Evolutionary conservation across 2,329 filamentous ascomycete species (phyloP).

Genomic region (Penicillium psychrosexuale): DNA sequence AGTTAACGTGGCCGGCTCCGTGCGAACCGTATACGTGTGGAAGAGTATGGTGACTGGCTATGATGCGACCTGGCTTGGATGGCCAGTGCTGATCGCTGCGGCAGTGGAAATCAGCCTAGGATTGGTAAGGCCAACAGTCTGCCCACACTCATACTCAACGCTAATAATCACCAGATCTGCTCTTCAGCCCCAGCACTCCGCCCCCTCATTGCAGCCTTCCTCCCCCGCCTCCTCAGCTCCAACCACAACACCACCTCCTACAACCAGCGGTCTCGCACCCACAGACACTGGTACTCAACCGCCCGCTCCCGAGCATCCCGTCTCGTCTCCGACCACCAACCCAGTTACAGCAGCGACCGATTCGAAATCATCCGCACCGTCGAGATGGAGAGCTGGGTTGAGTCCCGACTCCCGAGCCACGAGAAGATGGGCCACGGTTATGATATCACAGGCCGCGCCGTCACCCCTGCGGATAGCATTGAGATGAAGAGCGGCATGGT

Average conservation of each 20-base stretch:
- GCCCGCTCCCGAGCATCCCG: slow-evolving; percentile 24
- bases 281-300: slow-evolving; percentile 24
- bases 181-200: slow-evolving; percentile 38
- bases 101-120: slow-evolving; percentile 36
- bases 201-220: slow-evolving; percentile 33
- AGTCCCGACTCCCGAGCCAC: slow-evolving; percentile 20
- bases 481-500: slow-evolving; percentile 20
- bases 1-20: slow-evolving; percentile 35
- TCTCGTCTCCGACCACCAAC: slow-evolving; percentile 8
- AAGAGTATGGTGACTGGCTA: slow-evolving; percentile 32
- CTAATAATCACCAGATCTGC: slow-evolving; percentile 30
- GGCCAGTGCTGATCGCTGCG: slow-evolving; percentile 33
- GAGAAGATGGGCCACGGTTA: slow-evolving; percentile 14
- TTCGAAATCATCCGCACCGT: slow-evolving; percentile 36
- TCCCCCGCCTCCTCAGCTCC: slow-evolving; percentile 32
- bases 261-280: slow-evolving; percentile 16
- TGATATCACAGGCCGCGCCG: slow-evolving; percentile 15
- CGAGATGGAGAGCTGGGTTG: slow-evolving; percentile 35
- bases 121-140: slow-evolving; percentile 24
- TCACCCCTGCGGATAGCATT: slow-evolving; percentile 13
- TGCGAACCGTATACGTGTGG: slow-evolving; percentile 37
- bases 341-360: slow-evolving; percentile 21
- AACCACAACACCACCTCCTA: slow-evolving; percentile 22
- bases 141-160: neutral
- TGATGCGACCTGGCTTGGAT: slow-evolving; percentile 36